Evolutionary conservation across 1,139 yeast genomes (phyloP), one percentile per base, ranked within the genome.

Genomic region (Geotrichum bryndzae): DNA sequence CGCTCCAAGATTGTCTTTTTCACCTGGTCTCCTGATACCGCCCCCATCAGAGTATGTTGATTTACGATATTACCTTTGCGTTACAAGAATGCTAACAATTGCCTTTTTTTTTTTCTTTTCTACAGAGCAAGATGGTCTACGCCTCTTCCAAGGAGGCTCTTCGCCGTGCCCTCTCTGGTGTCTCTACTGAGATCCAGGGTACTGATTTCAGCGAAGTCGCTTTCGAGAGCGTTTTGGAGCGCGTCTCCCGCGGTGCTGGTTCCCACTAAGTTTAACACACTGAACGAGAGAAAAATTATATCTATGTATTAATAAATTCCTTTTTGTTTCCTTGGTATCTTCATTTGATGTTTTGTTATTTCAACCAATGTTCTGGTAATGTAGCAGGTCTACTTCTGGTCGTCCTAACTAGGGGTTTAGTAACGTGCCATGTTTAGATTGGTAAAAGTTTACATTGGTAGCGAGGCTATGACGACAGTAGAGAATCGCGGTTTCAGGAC

Each of bases 11-110:
- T 94, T 72, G 87, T 92, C 65, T 94, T 94, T 80, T 88, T 77
- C 82, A 88, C 95, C 69, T 94, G 99, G 99, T 86, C 97, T 66
- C 99, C 99, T 72, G 99, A 95, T 76, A 88, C 96, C 66, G 97
- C 98, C 61, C 90, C 96, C 66, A 86, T 95, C 72, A 88, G 63
- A 57, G 58, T 60, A 60, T 52, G 62, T 48, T 51, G 3, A 31
- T 13, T 51, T 51, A 5, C 53, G 29, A 91, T 45, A n/a, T 45
- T 2, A 45, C 50, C 2, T 45, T 5, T 45, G 50, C 11, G 7
- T 13, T 18, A n/a, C 15, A n/a, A n/a, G n/a, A 50, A n/a, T 15
- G 29, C 58, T 58, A 53, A 56, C 58, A 23, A 45, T 45, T 45
- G 50, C 22, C 50, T 7, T 22, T 22, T 45, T 22, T n/a, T 13